Evolutionary conservation across 176 grass and related monocot genomes (phyloP), one percentile per base, ranked within the genome.

Genomic region (Oryza coarctata): DNA sequence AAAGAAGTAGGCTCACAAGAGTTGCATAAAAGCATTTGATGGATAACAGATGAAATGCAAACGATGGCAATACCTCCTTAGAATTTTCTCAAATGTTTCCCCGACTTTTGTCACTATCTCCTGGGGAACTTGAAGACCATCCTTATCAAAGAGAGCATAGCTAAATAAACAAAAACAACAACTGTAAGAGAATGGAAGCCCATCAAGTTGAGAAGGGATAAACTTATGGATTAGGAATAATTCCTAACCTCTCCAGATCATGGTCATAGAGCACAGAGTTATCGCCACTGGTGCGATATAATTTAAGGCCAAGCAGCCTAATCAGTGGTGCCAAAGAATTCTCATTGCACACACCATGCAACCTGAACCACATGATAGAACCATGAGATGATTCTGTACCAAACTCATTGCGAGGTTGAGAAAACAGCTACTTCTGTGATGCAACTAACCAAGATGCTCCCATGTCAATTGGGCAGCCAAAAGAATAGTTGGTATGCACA

Each of bases 221-320:
- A 26, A 73, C 3, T 17, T 25, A 67, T 73, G 28, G 44, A 45
- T 45, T 26, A 78, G 63, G 12, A 80, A 64, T 39, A 80, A 68
- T 27, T 91, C 18, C 50, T 3, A 55, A 99, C 93, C 96, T 99
- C 82, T 95, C 96, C 30, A 99, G 82, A 87, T 99, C 96, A 90
- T 99, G 93, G 69, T 99, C 96, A 85, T 99, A 99, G 31, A 95
- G 27, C 36, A 99, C 89, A 83, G 96, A 99, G 84, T 99, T 95
- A 82, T 99, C 96, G 31, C 96, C 96, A 65, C 96, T 99, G 45
- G 96, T 99, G 76, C 96, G 93, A 50, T 99, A 99, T 82, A 99
- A 87, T 84, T 79, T 90, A 77, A 99, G 93, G 29, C 96, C 91
- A 70, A 99, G 96, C 70, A 79, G 50, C 83, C 96, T 90, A 80